Percentiles rank a stretch among this genome's conserved stretches.
Evolutionary conservation across 2,329 filamentous ascomycete genomes (phyloP).

Genomic region (Fusarium sp.): DNA sequence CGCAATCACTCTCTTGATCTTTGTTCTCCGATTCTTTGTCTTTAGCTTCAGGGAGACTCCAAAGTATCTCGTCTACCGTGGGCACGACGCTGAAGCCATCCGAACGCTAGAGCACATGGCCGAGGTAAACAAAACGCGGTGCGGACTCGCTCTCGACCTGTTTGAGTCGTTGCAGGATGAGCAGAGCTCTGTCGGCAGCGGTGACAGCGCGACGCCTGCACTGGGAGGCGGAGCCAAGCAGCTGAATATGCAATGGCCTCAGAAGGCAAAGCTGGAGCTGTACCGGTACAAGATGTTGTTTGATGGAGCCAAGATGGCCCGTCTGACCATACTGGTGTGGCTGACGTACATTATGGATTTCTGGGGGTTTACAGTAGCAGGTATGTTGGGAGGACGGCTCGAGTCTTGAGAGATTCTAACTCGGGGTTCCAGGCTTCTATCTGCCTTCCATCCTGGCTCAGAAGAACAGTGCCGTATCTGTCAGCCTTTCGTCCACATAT

Average conservation of each 20-base stretch:
- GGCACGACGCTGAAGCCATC: conserved; percentile 57
- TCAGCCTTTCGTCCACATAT: conserved; percentile 58
- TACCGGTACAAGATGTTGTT: conserved; percentile 49
- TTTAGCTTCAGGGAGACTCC: conserved; percentile 60
- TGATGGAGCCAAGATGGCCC: conserved; percentile 46
- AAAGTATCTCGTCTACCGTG: conserved; percentile 56
- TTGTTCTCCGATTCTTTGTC: conserved; percentile 55
- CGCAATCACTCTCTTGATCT: conserved; percentile 54
- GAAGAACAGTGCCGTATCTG: conserved; percentile 58
- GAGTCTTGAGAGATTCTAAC: not conserved
- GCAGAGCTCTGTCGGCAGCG: conserved; percentile 33
- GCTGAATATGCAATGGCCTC: conserved; percentile 16
- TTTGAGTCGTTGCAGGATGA: conserved; percentile 45
- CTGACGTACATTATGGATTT: conserved; percentile 53
- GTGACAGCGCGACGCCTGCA: conserved; percentile 20
- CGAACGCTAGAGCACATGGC: conserved; percentile 58
- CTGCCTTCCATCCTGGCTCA: conserved; percentile 59
- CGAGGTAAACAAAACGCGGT: conserved; percentile 48
- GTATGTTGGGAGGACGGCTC: conserved; percentile 19
- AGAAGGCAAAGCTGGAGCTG: conserved; percentile 32
- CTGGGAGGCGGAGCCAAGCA: conserved; percentile 32
- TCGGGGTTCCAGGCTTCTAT: conserved; percentile 46
- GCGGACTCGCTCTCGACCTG: conserved; percentile 50
- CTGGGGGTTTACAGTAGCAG: conserved; percentile 52
- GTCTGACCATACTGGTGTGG: conserved; percentile 50